phyloP scores from a whole-genome alignment of 306 rosid species.

The Pyrus communis region DNA sequence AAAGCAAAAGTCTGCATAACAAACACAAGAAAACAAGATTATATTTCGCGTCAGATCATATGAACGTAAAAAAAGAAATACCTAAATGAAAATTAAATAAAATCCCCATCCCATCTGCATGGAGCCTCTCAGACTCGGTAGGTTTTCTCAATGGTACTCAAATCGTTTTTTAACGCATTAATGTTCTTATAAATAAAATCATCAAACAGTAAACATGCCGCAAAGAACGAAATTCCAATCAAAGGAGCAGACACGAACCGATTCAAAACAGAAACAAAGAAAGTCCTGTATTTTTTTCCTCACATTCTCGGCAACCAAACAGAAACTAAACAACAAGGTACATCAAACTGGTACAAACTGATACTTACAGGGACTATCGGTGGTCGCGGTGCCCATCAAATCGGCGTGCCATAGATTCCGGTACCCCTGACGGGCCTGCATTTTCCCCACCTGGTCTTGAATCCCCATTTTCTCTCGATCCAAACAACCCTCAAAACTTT shows the following conservation, averaged over 20 bases:
- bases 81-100: not conserved
- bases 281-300: not conserved
- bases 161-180: not conserved
- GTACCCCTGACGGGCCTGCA: conserved; percentile 56
- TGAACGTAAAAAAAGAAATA: not conserved
- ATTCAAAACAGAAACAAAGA: not conserved
- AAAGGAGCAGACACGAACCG: not conserved
- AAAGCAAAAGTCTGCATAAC: conserved; percentile 54
- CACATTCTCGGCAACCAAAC: not conserved
- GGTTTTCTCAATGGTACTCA: not conserved
- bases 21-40: not conserved
- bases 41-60: not conserved
- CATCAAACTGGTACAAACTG: not conserved
- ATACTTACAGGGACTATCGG: conserved; percentile 41
- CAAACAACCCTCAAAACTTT: not conserved
- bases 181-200: not conserved
- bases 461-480: conserved; percentile 7
- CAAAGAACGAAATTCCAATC: not conserved
- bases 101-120: not conserved
- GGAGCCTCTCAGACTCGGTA: not conserved
- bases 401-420: conserved; percentile 67
- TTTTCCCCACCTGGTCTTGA: conserved; percentile 30
- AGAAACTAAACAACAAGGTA: not conserved
- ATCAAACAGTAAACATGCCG: not conserved
- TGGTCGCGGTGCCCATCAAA: conserved; percentile 34